Evolutionary conservation across 2,329 filamentous ascomycete genomes (phyloP).

Genomic region (Ophiosphaerella narmari): DNA sequence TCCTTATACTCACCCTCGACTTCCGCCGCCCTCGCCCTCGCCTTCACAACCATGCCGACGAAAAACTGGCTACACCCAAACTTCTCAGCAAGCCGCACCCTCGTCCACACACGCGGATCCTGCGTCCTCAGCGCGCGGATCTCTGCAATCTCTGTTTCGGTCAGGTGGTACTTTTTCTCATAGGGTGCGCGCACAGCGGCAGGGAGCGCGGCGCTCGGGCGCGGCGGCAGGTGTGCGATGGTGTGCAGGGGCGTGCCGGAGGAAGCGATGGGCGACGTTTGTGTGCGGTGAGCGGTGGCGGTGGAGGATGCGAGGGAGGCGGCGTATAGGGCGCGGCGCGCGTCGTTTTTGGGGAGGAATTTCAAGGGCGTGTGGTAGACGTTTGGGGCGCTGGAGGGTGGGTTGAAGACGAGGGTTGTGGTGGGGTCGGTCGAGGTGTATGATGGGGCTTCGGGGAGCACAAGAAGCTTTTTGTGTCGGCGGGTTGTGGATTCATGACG

Average conservation of each 20-base stretch:
- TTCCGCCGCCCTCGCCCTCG: conserved; percentile 46
- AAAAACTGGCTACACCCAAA: conserved; percentile 68
- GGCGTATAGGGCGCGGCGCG: conserved; percentile 55
- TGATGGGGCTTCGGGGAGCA: conserved; percentile 51
- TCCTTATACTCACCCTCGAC: conserved; percentile 56
- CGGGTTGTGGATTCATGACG: conserved; percentile 53
- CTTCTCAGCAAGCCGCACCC: conserved; percentile 62
- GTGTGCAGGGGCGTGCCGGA: conserved; percentile 38
- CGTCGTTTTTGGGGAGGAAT: conserved; percentile 65
- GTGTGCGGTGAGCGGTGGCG: conserved; percentile 22
- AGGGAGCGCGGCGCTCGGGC: conserved; percentile 46
- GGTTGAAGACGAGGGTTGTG: conserved; percentile 61
- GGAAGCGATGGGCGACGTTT: conserved; percentile 28
- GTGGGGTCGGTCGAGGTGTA: conserved; percentile 40
- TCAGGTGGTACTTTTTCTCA: conserved; percentile 67
- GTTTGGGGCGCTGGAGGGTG: conserved; percentile 65
- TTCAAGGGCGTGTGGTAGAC: conserved; percentile 68
- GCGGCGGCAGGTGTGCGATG: conserved; percentile 24
- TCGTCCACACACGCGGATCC: conserved; percentile 65
- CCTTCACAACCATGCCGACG: conserved; percentile 62
- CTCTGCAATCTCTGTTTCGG: conserved; percentile 60
- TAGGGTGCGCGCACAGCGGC: conserved; percentile 56
- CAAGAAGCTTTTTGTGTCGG: conserved; percentile 53
- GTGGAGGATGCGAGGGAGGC: conserved; percentile 31
- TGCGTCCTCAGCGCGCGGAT: conserved; percentile 60